These are phyloP conservation scores for Wickerhamomyces mucosus DNA, from an alignment of 805 yeast genomes.

Conservation along the genomic window DNA sequence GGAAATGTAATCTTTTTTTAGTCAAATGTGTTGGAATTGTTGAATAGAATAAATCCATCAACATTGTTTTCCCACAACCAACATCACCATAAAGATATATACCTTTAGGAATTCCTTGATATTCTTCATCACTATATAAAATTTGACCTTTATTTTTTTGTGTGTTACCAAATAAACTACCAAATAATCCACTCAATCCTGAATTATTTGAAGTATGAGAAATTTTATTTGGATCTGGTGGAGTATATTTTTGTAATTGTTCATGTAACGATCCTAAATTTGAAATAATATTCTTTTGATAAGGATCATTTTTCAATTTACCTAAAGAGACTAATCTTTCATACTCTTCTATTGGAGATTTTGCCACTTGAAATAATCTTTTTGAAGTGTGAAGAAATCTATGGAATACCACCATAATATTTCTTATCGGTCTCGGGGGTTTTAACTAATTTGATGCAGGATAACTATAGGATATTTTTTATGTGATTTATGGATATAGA, in stretches of 20 bases:
- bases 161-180: too few relatives aligned
- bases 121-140: conserved; percentile 10
- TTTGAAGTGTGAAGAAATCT: conserved; percentile 5
- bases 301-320: conserved; percentile 58
- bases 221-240: conserved; percentile 43
- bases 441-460: too few relatives aligned
- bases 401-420: not conserved
- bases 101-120: conserved; percentile 56
- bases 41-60: conserved; percentile 88
- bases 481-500: too few relatives aligned
- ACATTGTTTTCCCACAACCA: conserved; percentile 97
- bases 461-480: too few relatives aligned
- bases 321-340: conserved; percentile 39
- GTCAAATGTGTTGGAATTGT: conserved; percentile 74
- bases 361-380: conserved; percentile 4
- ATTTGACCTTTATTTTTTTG: conserved; percentile 9
- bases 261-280: conserved; percentile 52
- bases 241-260: conserved; percentile 43
- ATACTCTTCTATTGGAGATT: conserved; percentile 43
- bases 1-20: conserved; percentile 83
- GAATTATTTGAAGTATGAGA: conserved; percentile 52
- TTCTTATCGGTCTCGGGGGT: too few relatives aligned
- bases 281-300: conserved; percentile 66
- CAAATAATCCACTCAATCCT: conserved; percentile 21
- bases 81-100: conserved; percentile 94